Percentiles rank a stretch among this genome's conserved stretches.
These are phyloP conservation scores for Ophiostoma montium DNA, from an alignment of 2,329 filamentous ascomycete species.

Conservation along the genomic window DNA sequence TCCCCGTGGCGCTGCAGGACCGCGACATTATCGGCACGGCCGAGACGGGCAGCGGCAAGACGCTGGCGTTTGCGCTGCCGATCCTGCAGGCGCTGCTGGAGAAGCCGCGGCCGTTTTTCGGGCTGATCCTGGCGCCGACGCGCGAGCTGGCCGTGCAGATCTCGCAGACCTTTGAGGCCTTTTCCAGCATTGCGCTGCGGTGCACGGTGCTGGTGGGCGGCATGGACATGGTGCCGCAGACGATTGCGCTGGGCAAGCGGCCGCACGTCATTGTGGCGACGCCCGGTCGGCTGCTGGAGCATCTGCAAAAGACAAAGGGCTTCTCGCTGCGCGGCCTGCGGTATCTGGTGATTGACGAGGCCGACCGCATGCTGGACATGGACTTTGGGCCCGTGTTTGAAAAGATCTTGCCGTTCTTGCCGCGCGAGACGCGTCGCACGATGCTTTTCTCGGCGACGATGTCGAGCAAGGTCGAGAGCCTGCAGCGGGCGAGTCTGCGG, in stretches of 20 bases:
- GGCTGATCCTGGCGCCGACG: conserved; percentile 83
- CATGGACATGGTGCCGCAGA: conserved; percentile 87
- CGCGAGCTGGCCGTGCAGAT: conserved; percentile 91
- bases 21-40: conserved; percentile 87
- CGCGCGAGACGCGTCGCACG: conserved; percentile 60
- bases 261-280: conserved; percentile 91
- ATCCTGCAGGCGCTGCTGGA: conserved; percentile 85
- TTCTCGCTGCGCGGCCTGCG: conserved; percentile 69
- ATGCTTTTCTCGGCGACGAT: conserved; percentile 67
- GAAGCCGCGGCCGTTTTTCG: conserved; percentile 72
- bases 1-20: conserved; percentile 63
- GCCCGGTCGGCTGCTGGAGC: conserved; percentile 76
- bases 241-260: conserved; percentile 86
- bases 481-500: conserved; percentile 77
- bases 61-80: conserved; percentile 83
- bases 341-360: conserved; percentile 91
- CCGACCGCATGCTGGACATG: conserved; percentile 69
- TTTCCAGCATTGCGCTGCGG: conserved; percentile 81
- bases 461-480: conserved; percentile 79
- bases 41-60: conserved; percentile 93
- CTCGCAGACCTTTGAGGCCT: conserved; percentile 69
- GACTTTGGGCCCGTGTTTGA: conserved; percentile 25
- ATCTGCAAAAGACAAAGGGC: conserved; percentile 92
- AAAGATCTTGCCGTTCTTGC: conserved; percentile 80
- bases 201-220: conserved; percentile 81